A percentile compares a stretch with the other conserved stretches of the same genome.
Evolutionary conservation across 306 rosid genomes (phyloP).

Genomic region (Vigna nakashimae): DNA sequence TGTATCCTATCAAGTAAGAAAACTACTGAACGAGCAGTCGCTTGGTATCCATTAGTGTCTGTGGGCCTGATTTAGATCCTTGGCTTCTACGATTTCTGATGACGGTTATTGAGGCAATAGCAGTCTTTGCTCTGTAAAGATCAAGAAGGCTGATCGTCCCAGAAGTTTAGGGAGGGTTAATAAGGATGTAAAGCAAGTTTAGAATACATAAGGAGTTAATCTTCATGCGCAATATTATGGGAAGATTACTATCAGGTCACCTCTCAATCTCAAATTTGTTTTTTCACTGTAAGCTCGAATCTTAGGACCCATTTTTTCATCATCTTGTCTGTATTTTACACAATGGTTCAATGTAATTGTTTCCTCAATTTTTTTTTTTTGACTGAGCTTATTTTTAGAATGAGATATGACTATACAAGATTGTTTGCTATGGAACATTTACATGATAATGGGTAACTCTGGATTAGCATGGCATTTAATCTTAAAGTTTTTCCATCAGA

Average conservation of each 20-base stretch:
- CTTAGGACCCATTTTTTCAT: too few species aligned
- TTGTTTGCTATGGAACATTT: not conserved
- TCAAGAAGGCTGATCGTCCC: constrained; percentile 11
- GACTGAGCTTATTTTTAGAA: not conserved
- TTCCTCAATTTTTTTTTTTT: too few species aligned
- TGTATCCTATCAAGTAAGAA: not conserved
- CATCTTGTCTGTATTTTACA: too few species aligned
- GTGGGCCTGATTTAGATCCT: constrained; percentile 31
- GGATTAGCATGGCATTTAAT: too few species aligned
- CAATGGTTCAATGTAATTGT: too few species aligned
- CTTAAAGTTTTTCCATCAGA: too few species aligned
- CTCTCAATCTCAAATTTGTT: not conserved
- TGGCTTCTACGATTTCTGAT: constrained; percentile 46
- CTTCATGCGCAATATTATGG: not conserved
- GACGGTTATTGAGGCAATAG: constrained; percentile 27
- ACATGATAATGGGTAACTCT: too few species aligned
- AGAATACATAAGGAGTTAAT: too few species aligned
- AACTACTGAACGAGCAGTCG: not conserved
- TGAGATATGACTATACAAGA: not conserved
- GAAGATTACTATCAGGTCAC: not conserved
- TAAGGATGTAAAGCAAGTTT: not conserved
- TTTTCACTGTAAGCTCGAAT: not conserved
- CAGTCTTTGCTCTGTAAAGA: constrained; percentile 32
- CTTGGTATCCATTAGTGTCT: not conserved
- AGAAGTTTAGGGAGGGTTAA: not conserved